Evolutionary conservation across 306 rosid genomes (phyloP).

Genomic region (Cucurbita pepo): DNA sequence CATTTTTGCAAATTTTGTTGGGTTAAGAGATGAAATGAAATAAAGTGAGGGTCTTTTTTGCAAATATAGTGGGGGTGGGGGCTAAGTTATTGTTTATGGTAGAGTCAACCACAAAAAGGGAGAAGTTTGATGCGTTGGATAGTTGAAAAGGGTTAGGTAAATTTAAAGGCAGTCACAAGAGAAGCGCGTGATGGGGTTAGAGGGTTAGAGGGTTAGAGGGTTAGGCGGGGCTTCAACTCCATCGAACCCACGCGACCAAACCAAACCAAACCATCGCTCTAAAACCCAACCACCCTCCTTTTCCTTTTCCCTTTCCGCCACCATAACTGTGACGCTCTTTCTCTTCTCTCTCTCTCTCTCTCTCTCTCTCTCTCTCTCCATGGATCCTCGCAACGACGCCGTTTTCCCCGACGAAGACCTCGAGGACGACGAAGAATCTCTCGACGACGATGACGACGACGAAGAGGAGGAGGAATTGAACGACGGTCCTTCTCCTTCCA

Average conservation of each 20-base stretch:
- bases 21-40: no score
- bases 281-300: background rate
- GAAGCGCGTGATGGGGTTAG: background rate
- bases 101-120: no score
- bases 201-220: background rate
- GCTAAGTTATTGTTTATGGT: no score
- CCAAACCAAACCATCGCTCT: background rate
- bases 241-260: background rate
- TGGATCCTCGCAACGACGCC: slow-evolving; percentile 61
- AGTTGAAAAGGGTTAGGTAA: background rate
- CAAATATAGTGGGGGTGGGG: no score
- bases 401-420: slow-evolving; percentile 47
- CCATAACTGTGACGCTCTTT: background rate
- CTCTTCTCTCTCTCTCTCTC: no score
- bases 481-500: slow-evolving; percentile 3
- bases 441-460: slow-evolving; percentile 44
- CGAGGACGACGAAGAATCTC: slow-evolving; percentile 49
- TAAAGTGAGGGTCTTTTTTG: no score
- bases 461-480: slow-evolving; percentile 42
- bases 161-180: background rate
- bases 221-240: background rate
- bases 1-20: no score
- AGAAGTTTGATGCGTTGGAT: no score
- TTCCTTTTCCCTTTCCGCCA: background rate
- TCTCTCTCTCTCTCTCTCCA: background rate